Base-by-base conservation (phyloP, 495 filamentous ascomycete genomes). In the Penicillium manginii region DNA sequence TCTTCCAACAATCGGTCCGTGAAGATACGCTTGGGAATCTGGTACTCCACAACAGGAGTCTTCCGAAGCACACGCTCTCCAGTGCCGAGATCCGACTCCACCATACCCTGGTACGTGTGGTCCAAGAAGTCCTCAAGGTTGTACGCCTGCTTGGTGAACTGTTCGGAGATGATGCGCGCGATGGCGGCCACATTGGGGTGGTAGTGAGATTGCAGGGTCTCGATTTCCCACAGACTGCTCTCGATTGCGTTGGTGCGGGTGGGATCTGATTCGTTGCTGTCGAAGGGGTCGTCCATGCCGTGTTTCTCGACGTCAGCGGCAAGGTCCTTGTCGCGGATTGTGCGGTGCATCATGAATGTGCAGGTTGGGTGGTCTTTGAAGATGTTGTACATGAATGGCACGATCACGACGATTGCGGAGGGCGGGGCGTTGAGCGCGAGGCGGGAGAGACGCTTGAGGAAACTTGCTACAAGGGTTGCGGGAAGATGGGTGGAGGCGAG, bases 121-220 rank as follows among this genome's bases (percentile, higher is more conserved):
- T 98, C 96, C 52, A 98, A 75, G 74, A 99, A 99, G 65, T 99
- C 96, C 66, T 99, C 96, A 17, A 96, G 65, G 60, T 88, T 90
- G 73, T 97, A 99, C 11, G 85, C 78, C 71, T 92, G 88, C 78
- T 98, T 99, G 3, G 93, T 98, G 73, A 98, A 99, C 73, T 97
- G 94, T 78, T 99, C 91, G 22, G 90, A 90, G 56, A 99, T 86
- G 56, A 99, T 96, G 73, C 90, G 92, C 23, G 91, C 90, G 57
- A 98, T 87, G 4, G 93, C 92, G 2, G 93, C 92, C 35, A 99
- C 92, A 68, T 97, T 98, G 35, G 96, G 96, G 70, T 99, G 96
- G 75, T 94, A 98, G 75, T 99, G 96, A 3, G 85, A 86, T 74
- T 94, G 91, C 48, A 97, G 78, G 52, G 88, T 89, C 55, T 93